phyloP scores from a whole-genome alignment of 768 basidiomycete species.

The Lentinula detonsa region DNA sequence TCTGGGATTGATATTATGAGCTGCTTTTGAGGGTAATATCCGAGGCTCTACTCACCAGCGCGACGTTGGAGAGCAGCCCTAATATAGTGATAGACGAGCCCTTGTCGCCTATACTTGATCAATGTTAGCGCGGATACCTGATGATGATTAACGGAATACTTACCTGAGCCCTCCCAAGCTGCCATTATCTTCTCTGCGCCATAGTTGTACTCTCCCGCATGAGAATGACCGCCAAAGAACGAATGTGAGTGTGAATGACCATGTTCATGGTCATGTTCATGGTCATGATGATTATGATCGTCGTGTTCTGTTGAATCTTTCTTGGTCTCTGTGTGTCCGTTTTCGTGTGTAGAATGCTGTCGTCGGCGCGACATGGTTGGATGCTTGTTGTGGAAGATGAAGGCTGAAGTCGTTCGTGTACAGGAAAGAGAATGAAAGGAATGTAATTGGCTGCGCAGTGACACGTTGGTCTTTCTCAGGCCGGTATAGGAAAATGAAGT shows the following conservation, averaged over 20 bases:
- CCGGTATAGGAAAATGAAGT: not conserved
- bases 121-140: not conserved
- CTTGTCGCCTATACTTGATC: slow-evolving; percentile 51
- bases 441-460: not conserved
- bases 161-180: slow-evolving; percentile 62
- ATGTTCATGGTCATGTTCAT: slow-evolving; percentile 31
- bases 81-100: slow-evolving; percentile 82
- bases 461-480: slow-evolving; percentile 4
- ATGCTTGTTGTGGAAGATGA: not conserved
- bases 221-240: slow-evolving; percentile 53
- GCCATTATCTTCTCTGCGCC: slow-evolving; percentile 65
- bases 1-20: slow-evolving; percentile 19
- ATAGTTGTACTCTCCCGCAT: slow-evolving; percentile 51
- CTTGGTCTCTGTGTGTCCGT: not conserved
- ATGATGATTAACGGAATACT: slow-evolving; percentile 14
- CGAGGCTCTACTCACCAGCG: slow-evolving; percentile 26
- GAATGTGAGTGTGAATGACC: slow-evolving; percentile 40
- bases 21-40: not conserved
- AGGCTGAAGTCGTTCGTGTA: not conserved
- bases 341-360: slow-evolving; percentile 1
- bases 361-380: not conserved
- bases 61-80: slow-evolving; percentile 79
- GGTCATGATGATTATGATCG: slow-evolving; percentile 15
- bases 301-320: slow-evolving; percentile 7
- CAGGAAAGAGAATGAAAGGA: not conserved